These are phyloP conservation scores for Globisporangium yorkense DNA, from an alignment of 352 stramenopile genomes.

Conservation along the genomic window DNA sequence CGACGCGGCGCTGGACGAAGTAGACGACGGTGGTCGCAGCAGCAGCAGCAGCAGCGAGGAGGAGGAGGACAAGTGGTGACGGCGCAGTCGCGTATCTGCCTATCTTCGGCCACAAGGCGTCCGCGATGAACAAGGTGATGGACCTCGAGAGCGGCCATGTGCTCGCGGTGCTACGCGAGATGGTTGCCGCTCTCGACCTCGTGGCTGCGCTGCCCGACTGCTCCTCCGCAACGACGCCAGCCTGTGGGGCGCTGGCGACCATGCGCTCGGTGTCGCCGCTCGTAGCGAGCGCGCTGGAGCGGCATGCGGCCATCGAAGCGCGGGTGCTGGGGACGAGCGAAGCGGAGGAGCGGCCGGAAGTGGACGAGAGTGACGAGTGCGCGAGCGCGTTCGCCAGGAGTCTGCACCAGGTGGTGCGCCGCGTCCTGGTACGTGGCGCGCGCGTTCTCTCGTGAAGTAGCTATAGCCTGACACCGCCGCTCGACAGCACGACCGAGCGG, in stretches of 20 bases:
- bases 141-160: conserved; percentile 29
- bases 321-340: conserved; percentile 1
- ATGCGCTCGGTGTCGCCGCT: conserved; percentile 1
- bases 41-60: conserved; percentile 16
- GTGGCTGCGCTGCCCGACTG: conserved; percentile 20
- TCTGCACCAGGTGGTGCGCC: conserved; percentile 21
- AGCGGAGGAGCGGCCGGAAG: conserved; percentile 9
- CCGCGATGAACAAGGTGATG: conserved; percentile 21
- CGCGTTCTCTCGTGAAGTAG: neutral
- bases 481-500: conserved; percentile 31
- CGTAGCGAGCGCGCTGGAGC: neutral
- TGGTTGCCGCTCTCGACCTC: conserved; percentile 26
- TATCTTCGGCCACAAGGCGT: too few relatives aligned
- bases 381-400: conserved; percentile 23
- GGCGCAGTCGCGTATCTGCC: too few relatives aligned
- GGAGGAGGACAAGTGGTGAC: neutral
- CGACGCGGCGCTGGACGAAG: conserved; percentile 17
- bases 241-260: neutral
- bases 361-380: conserved; percentile 11
- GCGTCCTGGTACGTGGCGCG: conserved; percentile 16
- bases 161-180: conserved; percentile 27
- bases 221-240: neutral
- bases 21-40: conserved; percentile 9
- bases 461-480: neutral
- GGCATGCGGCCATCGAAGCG: conserved; percentile 11